Conservation (phyloP, 352 stramenopile genomes). For the Globisporangium alternatum region DNA sequence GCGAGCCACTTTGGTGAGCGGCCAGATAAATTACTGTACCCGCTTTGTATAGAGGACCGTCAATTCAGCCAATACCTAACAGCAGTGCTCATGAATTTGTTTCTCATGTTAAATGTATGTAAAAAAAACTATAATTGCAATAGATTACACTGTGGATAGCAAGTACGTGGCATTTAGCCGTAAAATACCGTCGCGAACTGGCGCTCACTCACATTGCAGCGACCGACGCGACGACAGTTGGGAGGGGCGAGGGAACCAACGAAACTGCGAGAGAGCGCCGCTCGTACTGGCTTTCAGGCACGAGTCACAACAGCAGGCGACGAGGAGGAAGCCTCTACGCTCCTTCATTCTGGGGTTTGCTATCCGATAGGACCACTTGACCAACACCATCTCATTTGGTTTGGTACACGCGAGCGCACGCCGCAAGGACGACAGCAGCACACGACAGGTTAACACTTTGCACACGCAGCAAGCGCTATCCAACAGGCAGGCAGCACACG, state of each 20-base stretch:
- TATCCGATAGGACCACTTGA: constrained; percentile 9
- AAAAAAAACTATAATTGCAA: not conserved
- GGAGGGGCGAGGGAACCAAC: constrained; percentile 1
- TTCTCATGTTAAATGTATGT: not conserved
- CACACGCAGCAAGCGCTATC: not conserved
- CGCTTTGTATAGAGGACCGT: too few species aligned
- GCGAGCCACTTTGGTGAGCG: not conserved
- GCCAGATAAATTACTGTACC: not conserved
- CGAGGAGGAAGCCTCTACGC: constrained; percentile 5
- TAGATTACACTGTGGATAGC: not conserved
- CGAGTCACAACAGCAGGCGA: not conserved
- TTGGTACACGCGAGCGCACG: constrained; percentile 17
- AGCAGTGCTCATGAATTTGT: not conserved
- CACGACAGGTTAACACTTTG: not conserved
- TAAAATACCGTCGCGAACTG: constrained; percentile 9
- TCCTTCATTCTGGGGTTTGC: constrained; percentile 19
- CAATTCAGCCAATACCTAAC: too few species aligned
- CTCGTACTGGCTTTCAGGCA: constrained; percentile 9
- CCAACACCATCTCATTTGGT: constrained; percentile 18
- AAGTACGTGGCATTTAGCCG: not conserved
- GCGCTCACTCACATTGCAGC: not conserved
- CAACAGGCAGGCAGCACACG: not conserved
- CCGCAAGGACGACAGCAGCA: constrained; percentile 3
- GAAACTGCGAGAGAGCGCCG: not conserved
- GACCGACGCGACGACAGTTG: not conserved